phyloP scores from a whole-genome alignment of 495 filamentous ascomycete species.

The Penicillium soppii region DNA sequence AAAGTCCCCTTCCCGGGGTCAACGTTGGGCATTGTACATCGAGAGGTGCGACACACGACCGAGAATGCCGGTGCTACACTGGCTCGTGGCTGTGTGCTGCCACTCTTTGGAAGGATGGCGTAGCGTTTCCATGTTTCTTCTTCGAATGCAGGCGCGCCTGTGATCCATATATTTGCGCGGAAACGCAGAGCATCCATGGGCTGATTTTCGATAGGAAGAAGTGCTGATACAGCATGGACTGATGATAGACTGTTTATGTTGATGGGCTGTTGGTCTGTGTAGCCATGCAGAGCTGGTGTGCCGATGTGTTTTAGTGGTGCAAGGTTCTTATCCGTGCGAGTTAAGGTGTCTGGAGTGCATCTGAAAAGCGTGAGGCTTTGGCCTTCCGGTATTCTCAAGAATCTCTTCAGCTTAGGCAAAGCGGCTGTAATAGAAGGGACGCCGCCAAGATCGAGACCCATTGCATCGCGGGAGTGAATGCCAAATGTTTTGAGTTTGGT shows the following conservation, averaged over 20 bases:
- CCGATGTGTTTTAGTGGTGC: conserved; percentile 18
- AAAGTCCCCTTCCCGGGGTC: conserved; percentile 11
- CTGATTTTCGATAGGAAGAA: conserved; percentile 16
- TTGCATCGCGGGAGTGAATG: conserved; percentile 10
- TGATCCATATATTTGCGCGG: conserved; percentile 19
- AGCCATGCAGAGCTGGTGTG: conserved; percentile 14
- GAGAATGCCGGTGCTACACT: conserved; percentile 7
- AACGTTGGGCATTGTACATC: conserved; percentile 21
- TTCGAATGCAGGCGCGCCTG: conserved; percentile 10
- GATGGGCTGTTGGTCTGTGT: conserved; percentile 20
- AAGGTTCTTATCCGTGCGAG: conserved; percentile 14
- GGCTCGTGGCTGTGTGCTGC: neutral
- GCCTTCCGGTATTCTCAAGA: conserved; percentile 6
- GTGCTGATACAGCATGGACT: conserved; percentile 14
- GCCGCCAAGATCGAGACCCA: conserved; percentile 7
- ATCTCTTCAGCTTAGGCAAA: conserved; percentile 13
- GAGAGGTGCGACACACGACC: conserved; percentile 18
- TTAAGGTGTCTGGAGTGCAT: conserved; percentile 13
- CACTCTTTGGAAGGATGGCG: conserved; percentile 5
- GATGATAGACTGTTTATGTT: conserved; percentile 21
- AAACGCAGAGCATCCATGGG: conserved; percentile 19
- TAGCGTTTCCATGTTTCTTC: conserved; percentile 19
- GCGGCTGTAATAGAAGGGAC: conserved; percentile 9
- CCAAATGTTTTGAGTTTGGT: conserved; percentile 8
- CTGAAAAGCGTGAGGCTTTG: conserved; percentile 7